Percentiles rank a stretch among this genome's conserved stretches.
Conservation (phyloP, 1,284 basidiomycete species). For the Ceratobasidium sp. region DNA sequence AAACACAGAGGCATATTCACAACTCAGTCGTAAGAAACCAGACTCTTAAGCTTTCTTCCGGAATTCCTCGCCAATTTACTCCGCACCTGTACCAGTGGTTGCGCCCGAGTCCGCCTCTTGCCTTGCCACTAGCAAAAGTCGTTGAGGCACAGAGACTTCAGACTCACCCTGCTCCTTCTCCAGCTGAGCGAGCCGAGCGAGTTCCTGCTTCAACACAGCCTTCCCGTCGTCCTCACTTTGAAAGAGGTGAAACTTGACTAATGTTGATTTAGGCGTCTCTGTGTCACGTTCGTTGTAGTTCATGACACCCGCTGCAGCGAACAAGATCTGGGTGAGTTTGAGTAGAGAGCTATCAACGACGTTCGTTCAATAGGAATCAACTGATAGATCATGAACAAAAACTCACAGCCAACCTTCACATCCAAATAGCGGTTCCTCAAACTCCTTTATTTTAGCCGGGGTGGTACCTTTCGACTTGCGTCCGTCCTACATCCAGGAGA, state of each 20-base stretch:
- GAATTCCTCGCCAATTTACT: too few species aligned
- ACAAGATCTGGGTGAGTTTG: conserved; percentile 21
- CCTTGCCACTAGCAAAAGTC: conserved; percentile 1
- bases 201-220: not conserved
- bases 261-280: not conserved
- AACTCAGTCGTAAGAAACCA: too few species aligned
- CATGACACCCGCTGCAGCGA: conserved; percentile 11
- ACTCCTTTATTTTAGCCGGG: not conserved
- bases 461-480: conserved; percentile 1
- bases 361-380: not conserved
- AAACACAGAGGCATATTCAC: too few species aligned
- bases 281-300: conserved; percentile 4
- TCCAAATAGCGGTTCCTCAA: conserved; percentile 34
- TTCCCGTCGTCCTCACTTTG: conserved; percentile 27
- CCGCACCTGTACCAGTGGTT: too few species aligned
- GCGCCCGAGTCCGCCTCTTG: not conserved
- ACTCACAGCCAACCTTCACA: conserved; percentile 43
- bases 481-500: not conserved
- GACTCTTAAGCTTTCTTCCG: too few species aligned
- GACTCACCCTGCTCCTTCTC: not conserved
- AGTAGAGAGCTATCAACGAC: conserved; percentile 4
- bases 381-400: too few species aligned
- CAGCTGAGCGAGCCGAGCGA: not conserved
- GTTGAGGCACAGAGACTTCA: conserved; percentile 23
- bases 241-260: conserved; percentile 19